Percentiles rank a stretch among this genome's conserved stretches.
Evolutionary conservation across 768 basidiomycete species (phyloP).

Genomic region (Lactifluus pinguis): DNA sequence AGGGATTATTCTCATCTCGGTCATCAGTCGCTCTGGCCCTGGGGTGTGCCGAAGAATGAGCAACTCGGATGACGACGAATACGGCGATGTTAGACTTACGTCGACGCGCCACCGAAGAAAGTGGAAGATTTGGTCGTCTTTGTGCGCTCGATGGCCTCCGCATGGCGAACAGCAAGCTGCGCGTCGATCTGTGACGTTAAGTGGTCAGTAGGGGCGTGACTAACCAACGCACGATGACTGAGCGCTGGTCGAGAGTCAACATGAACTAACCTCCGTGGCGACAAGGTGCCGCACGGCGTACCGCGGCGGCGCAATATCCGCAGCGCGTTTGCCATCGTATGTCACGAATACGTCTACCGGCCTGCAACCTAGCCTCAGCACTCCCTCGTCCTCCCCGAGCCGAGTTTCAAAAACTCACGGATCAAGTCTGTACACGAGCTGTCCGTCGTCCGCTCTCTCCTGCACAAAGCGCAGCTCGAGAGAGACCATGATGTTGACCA

Average conservation of each 20-base stretch:
- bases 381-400: too few relatives aligned
- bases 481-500: conserved; percentile 87
- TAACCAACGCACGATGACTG: background rate
- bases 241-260: background rate
- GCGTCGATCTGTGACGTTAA: conserved; percentile 58
- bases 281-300: conserved; percentile 91
- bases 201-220: background rate
- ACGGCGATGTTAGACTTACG: background rate
- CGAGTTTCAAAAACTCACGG: conserved; percentile 50
- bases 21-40: background rate
- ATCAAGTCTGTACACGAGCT: conserved; percentile 84
- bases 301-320: conserved; percentile 77
- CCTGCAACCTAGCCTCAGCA: conserved; percentile 32
- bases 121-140: conserved; percentile 1
- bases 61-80: background rate
- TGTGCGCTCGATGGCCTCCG: conserved; percentile 25
- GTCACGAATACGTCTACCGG: conserved; percentile 95
- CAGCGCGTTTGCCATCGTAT: conserved; percentile 88
- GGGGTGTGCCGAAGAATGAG: background rate
- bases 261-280: conserved; percentile 60
- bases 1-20: background rate
- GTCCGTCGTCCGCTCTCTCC: conserved; percentile 87
- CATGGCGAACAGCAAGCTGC: conserved; percentile 35
- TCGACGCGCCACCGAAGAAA: background rate
- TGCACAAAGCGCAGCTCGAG: conserved; percentile 82